Base-by-base conservation (phyloP, 192 early-diverging fungal species). In the Backusella tarrabulga region DNA sequence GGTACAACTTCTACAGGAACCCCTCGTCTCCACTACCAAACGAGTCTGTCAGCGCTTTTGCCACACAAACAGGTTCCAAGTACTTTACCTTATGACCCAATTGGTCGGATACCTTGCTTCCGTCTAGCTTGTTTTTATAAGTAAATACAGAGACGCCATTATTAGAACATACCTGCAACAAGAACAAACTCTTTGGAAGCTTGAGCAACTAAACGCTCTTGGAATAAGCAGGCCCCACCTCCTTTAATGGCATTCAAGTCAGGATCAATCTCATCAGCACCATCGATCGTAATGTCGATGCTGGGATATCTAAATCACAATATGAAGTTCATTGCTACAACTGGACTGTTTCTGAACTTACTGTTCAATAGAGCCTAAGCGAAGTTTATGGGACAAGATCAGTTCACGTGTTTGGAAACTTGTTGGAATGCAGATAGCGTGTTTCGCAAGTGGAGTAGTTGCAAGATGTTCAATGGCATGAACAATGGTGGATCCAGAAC, bases 1-100 rank as follows among this genome's bases (percentile, higher is more conserved):
- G 97, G 95, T 68, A 95, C 85, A 0, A 97, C 94, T 78, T 98
- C 97, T 41, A 98, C 85, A 6, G 97, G 97, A 44, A 98, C 89
- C 36, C 97, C 97, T 76, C 92, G 84, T 17, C 78, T 88, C 95
- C 95, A 81, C 71, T 97, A 76, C 60, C 19, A 74, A 68, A 36
- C 8, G 52, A 14, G 44, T 23, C 15, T 34, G 42, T 40, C 7
- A 44, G 42, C 15, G 0, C 15, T 17, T 32, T 44, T 17, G 42
- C 15, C 42, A 19, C 14, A 17, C n/a, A 50, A 50, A 50, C 34
- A 50, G 67, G 17, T 63, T 34, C n/a, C n/a, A 40, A 0, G 23
- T 15, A 6, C 15, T 60, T 78, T 78, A 78, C 77, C 71, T 77
- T n/a, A 50, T 72, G 56, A n/a, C 80, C 80, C 6, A 81, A 46